Evolutionary conservation across 2,329 filamentous ascomycete species (phyloP).

Genomic region (Hypoxylon sp.): DNA sequence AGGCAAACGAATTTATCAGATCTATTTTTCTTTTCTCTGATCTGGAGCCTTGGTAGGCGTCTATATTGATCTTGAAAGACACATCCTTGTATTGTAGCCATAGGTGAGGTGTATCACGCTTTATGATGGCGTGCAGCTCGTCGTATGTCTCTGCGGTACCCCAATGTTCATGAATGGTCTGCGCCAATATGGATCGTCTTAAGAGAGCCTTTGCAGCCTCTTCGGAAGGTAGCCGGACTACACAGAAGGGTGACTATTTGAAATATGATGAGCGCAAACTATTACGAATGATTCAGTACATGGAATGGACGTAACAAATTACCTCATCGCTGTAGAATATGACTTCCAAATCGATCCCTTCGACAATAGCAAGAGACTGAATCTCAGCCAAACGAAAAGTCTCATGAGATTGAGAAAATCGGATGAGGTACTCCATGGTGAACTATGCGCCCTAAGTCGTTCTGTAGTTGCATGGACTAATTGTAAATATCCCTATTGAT

Average conservation of each 20-base stretch:
- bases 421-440: slow-evolving; percentile 80
- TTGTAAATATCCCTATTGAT: slow-evolving; percentile 9
- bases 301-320: too few relatives aligned
- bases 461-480: slow-evolving; percentile 2
- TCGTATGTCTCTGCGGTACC: slow-evolving; percentile 73
- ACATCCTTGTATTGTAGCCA: slow-evolving; percentile 72
- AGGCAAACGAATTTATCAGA: slow-evolving; percentile 84
- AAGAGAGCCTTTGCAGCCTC: slow-evolving; percentile 73
- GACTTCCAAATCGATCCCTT: slow-evolving; percentile 73
- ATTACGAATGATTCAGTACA: background rate
- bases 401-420: slow-evolving; percentile 89
- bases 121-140: slow-evolving; percentile 73
- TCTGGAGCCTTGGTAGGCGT: slow-evolving; percentile 81
- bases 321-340: slow-evolving; percentile 79
- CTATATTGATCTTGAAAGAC: slow-evolving; percentile 86
- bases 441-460: slow-evolving; percentile 7
- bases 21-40: slow-evolving; percentile 68
- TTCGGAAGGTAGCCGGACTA: slow-evolving; percentile 73
- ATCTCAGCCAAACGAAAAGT: slow-evolving; percentile 89
- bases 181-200: slow-evolving; percentile 79
- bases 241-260: slow-evolving; percentile 82
- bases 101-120: slow-evolving; percentile 63
- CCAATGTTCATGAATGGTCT: slow-evolving; percentile 91
- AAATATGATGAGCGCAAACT: slow-evolving; percentile 29
- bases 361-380: slow-evolving; percentile 76